Evolutionary conservation across 805 yeast species (phyloP), one percentile per base, ranked within the genome.

Genomic region (Zygosaccharomyces bisporus): DNA sequence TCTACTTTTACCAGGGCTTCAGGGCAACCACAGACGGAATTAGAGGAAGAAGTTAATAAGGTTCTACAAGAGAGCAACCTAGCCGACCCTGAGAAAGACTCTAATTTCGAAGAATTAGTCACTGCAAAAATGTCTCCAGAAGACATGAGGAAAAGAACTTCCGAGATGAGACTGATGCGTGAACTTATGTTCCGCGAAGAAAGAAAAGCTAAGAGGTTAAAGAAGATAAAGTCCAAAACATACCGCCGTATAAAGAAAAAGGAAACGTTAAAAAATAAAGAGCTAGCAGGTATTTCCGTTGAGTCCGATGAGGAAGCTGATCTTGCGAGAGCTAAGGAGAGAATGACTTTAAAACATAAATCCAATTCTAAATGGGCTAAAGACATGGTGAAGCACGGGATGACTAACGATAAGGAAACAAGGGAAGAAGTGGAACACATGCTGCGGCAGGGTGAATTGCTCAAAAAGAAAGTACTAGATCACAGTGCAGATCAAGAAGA

Each of bases 101-200:
- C 89, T n/a, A 79, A 85, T 4, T 90, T 89, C 64, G 97, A 91
- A 64, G 86, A 90, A 43, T 75, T 88, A 27, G 90, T 86, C 6
- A 79, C 86, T 2, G 89, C 95, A 1, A 82, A 83, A 58, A 68
- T 91, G 64, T 75, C 93, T 0, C 77, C 82, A 20, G 95, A 85
- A 49, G 98, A 93, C 40, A 68, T 91, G 69, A 69, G 71, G 44
- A 79, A 81, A 61, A 75, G 95, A 47, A 83, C 93, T 6, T 77
- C 79, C 47, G 96, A 91, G 66, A 73, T 91, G 54, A 77, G 98
- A 54, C 68, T 85, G 58, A 88, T 89, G 96, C 77, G 99, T 52
- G 99, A 93, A 61, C 76, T 91, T 51, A 87, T 91, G 96, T 93
- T 89, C 70, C 76, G 98, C 57, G 97, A 91, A 57, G 97, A 91